A percentile compares a stretch with the other conserved stretches of the same genome.
phyloP scores from a whole-genome alignment of 2,329 filamentous ascomycete species.

The Chaetomium sp. region DNA sequence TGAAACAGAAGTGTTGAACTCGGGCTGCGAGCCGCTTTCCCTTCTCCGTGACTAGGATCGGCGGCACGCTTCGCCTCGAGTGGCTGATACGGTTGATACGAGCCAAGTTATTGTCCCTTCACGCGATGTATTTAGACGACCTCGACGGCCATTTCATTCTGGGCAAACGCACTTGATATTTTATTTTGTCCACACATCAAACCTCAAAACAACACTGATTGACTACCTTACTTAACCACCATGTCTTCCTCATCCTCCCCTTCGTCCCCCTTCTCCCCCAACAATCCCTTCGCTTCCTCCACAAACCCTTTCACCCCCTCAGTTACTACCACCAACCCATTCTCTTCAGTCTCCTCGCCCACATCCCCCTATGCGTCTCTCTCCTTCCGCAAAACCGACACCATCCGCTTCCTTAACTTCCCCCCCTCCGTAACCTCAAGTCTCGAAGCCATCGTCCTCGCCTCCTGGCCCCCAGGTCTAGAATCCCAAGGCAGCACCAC shows the following conservation, averaged over 20 bases:
- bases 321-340: background rate
- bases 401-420: constrained; percentile 23
- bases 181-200: too few species aligned
- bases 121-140: background rate
- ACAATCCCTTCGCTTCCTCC: background rate
- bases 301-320: background rate
- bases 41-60: background rate
- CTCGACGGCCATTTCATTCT: background rate
- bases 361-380: constrained; percentile 16
- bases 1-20: too few species aligned
- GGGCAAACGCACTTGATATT: too few species aligned
- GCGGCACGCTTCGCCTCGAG: background rate
- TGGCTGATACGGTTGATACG: background rate
- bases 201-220: too few species aligned
- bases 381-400: constrained; percentile 22
- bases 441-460: constrained; percentile 17
- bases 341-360: background rate
- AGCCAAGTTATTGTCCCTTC: background rate
- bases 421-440: constrained; percentile 14
- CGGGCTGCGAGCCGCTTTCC: too few species aligned
- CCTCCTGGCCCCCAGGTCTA: constrained; percentile 23
- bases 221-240: background rate
- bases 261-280: background rate
- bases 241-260: background rate
- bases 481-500: constrained; percentile 7